phyloP scores from a whole-genome alignment of 768 basidiomycete species.

The Psilocybe subaeruginosa region DNA sequence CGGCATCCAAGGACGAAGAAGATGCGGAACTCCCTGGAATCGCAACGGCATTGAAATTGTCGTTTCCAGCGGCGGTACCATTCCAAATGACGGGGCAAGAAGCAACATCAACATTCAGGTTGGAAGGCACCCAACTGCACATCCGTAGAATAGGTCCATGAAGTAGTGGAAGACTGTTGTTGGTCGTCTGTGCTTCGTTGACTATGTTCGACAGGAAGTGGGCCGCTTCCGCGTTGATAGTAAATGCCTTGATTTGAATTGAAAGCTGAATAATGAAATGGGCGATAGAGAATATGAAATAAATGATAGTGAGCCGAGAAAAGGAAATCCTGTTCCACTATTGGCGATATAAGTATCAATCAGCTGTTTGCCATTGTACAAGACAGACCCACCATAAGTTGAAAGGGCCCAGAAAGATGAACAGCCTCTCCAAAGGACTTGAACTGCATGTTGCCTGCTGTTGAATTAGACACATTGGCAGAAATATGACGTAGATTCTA shows the following conservation, averaged over 20 bases:
- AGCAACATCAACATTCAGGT: slow-evolving; percentile 37
- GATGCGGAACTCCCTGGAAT: not conserved
- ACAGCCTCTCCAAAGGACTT: slow-evolving; percentile 18
- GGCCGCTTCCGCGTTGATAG: slow-evolving; percentile 63
- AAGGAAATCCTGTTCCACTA: slow-evolving; percentile 76
- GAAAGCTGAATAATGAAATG: slow-evolving; percentile 72
- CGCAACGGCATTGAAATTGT: slow-evolving; percentile 19
- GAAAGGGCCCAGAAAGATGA: slow-evolving; percentile 23
- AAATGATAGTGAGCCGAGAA: slow-evolving; percentile 65
- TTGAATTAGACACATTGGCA: not conserved
- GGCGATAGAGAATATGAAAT: slow-evolving; percentile 66
- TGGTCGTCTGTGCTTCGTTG: slow-evolving; percentile 47
- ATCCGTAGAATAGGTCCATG: slow-evolving; percentile 50
- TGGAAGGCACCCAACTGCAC: slow-evolving; percentile 56
- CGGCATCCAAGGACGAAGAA: slow-evolving; percentile 2
- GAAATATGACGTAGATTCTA: not conserved
- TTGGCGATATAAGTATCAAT: slow-evolving; percentile 1
- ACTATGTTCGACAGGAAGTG: slow-evolving; percentile 54
- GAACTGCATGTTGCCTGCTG: slow-evolving; percentile 18
- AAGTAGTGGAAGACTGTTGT: slow-evolving; percentile 56
- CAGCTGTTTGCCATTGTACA: not conserved
- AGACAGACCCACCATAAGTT: slow-evolving; percentile 21
- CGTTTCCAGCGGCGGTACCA: slow-evolving; percentile 29
- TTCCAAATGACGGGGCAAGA: slow-evolving; percentile 63
- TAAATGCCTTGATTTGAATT: slow-evolving; percentile 69